These are phyloP conservation scores for Phytophthora meadii DNA, from an alignment of 352 stramenopile genomes.

Conservation along the genomic window DNA sequence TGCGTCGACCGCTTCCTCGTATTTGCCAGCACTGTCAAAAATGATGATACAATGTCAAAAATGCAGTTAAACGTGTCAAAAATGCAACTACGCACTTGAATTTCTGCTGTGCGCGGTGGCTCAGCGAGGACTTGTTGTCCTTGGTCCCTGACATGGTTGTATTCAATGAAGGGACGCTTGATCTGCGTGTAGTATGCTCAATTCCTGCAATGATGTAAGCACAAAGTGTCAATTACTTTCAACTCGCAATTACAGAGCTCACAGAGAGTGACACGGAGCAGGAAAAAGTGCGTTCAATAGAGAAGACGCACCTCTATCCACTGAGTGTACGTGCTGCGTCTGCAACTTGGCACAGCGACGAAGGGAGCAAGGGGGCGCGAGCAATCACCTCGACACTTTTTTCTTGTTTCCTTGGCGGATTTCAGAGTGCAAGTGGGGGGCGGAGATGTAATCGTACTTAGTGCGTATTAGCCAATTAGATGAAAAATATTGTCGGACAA, in stretches of 20 bases:
- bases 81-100: slow-evolving; percentile 71
- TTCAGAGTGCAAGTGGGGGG: slow-evolving; percentile 19
- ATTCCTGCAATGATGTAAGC: slow-evolving; percentile 17
- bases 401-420: slow-evolving; percentile 35
- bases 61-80: slow-evolving; percentile 9
- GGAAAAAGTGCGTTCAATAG: background rate
- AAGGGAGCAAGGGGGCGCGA: slow-evolving; percentile 16
- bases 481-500: slow-evolving; percentile 2
- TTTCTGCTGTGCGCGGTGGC: slow-evolving; percentile 87
- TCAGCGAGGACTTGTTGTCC: slow-evolving; percentile 89
- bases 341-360: background rate
- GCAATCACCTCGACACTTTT: slow-evolving; percentile 15
- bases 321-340: background rate
- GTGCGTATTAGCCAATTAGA: slow-evolving; percentile 2
- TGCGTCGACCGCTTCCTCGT: slow-evolving; percentile 84
- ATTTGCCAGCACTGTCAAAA: slow-evolving; percentile 75
- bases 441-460: slow-evolving; percentile 16
- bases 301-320: slow-evolving; percentile 26
- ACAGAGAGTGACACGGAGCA: background rate
- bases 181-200: slow-evolving; percentile 1
- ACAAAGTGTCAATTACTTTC: slow-evolving; percentile 16
- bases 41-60: slow-evolving; percentile 3
- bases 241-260: slow-evolving; percentile 2
- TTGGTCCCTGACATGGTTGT: slow-evolving; percentile 70
- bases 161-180: slow-evolving; percentile 20